These are phyloP conservation scores for Ilex asprella DNA, from an alignment of 257 asterid genomes.

Conservation along the genomic window DNA sequence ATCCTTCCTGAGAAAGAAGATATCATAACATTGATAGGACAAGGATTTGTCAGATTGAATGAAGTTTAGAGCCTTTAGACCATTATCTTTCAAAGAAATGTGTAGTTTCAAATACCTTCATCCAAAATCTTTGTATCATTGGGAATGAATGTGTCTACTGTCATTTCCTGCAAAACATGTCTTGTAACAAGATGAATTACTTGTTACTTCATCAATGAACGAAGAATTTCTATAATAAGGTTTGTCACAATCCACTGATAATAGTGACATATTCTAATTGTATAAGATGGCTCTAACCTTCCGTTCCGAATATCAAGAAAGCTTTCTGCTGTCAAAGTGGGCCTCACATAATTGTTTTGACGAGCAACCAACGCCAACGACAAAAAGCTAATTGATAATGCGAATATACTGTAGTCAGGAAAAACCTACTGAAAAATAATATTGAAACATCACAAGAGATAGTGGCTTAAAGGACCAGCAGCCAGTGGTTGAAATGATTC, in stretches of 20 bases:
- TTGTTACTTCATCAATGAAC: constrained; percentile 8
- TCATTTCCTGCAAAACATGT: constrained; percentile 97
- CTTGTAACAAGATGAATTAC: constrained; percentile 33
- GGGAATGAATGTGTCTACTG: constrained; percentile 89
- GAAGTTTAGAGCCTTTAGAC: not conserved
- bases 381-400: constrained; percentile 42
- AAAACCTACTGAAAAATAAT: constrained; percentile 6
- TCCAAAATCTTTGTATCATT: constrained; percentile 73
- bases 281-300: constrained; percentile 52
- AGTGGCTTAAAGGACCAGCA: not conserved
- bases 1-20: constrained; percentile 57
- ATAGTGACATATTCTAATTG: not conserved
- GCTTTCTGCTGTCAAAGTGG: constrained; percentile 77
- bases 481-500: no score
- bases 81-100: constrained; percentile 14
- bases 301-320: constrained; percentile 79
- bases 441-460: constrained; percentile 8
- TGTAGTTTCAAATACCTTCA: constrained; percentile 46
- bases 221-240: not conserved
- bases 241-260: not conserved
- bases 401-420: constrained; percentile 22
- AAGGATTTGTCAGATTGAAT: constrained; percentile 6
- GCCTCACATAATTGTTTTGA: constrained; percentile 92
- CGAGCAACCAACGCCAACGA: constrained; percentile 90
- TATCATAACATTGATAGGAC: constrained; percentile 3